Evolutionary conservation across 1,284 basidiomycete species (phyloP), one percentile per base, ranked within the genome.

Genomic region (Vanrija sp.): DNA sequence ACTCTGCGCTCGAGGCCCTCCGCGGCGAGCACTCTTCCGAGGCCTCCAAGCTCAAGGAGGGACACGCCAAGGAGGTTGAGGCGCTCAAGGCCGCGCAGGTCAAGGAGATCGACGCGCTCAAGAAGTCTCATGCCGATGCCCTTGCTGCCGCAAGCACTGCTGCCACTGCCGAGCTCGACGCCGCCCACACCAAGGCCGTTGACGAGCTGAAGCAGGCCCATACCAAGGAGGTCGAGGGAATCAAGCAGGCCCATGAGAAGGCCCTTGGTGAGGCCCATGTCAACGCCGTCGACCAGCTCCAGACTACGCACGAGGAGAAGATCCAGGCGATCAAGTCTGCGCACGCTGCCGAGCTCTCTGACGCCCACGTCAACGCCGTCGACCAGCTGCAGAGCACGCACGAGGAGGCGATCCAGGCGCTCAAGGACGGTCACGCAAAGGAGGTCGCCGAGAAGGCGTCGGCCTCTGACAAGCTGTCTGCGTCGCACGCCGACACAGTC

Each of bases 181-280:
- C 47, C 3, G 59, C 59, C 2, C 42, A 56, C 16, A 62, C 62
- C 25, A 65, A 63, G 56, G 61, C 60, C 15, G 55, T 58, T 48
- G 19, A 9, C 22, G 39, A 38, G 3, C 47, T 67, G 41, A 57
- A 64, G 12, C 8, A 31, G 8, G 61, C 62, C 2, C 52, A 54
- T 41, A 47, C 27, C 20, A 43, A 46, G 19, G 47, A 38, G 22
- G 15, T 57, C 23, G 47, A 41, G 16, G 46, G n/a, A 4, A 35
- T 56, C 18, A 46, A 55, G 36, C 43, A 25, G 4, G 62, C 58
- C 22, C 55, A 57, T 36, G 37, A 58, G 23, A 18, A 31, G 22
- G 27, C 19, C 18, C 39, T 59, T 38, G 41, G 47, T 4, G 31
- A 45, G 3, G 60, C 59, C 2, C 41, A 56, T 18, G 63, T 61